Evolutionary conservation across 176 grass and related monocot species (phyloP), one percentile per base, ranked within the genome.

Genomic region (Triticum urartu): DNA sequence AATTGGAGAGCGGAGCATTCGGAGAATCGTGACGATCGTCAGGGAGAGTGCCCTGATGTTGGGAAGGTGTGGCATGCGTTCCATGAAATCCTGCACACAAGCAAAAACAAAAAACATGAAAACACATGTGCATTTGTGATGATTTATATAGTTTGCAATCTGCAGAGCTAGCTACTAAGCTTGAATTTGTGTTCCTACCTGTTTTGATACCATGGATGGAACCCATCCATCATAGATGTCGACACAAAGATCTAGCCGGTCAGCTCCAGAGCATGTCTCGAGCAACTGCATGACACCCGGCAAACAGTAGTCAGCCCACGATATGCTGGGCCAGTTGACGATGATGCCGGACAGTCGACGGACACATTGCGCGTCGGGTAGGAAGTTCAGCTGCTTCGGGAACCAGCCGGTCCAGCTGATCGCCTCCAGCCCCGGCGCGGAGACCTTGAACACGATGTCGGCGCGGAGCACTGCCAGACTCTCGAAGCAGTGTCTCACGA

Each of bases 61-160:
- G 45, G 83, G 72, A 85, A 65, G 72, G 21, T 58, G 54, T 38
- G 13, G 33, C 18, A 72, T 59, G 35, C 10, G n/a, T 28, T 43
- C 78, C 78, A 80, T 64, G n/a, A 64, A 56, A 22, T 80, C 78
- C 59, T 80, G 78, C 35, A 79, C n/a, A 40, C 77, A 43, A 17
- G 77, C 12, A 28, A 26, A 64, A 10, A 60, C 9, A 5, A 4
- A 75, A 30, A 42, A 17, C 43, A 24, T 25, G 14, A 68, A 68
- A 45, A 45, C 6, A 24, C 39, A 43, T n/a, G n/a, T 25, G n/a
- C 20, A 45, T 5, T 2, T 75, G 72, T 22, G 59, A 18, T 52
- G 48, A 48, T 50, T 18, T 18, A 28, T 28, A 3, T 0, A 30
- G 5, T 76, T 15, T 52, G 72, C 7, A 7, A 75, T 3, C 40